These are phyloP conservation scores for Talaromyces adpressus DNA, from an alignment of 495 filamentous ascomycete genomes.

Conservation along the genomic window DNA sequence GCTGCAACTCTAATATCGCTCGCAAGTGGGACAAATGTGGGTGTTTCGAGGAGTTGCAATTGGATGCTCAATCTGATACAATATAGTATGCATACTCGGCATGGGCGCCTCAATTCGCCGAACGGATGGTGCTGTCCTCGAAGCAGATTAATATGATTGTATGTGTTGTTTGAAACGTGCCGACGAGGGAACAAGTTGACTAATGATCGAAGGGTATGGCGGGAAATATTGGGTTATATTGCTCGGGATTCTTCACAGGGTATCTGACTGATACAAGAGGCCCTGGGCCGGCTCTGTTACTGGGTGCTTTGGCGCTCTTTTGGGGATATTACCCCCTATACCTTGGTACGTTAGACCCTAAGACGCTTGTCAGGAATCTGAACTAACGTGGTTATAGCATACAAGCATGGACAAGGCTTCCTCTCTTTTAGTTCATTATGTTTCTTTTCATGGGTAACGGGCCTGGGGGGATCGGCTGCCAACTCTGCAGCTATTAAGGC, in stretches of 20 bases:
- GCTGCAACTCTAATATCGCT: constrained; percentile 82
- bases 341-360: constrained; percentile 30
- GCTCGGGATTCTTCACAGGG: constrained; percentile 81
- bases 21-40: constrained; percentile 88
- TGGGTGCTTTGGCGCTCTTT: constrained; percentile 63
- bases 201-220: constrained; percentile 55
- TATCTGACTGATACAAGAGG: constrained; percentile 80
- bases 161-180: constrained; percentile 20
- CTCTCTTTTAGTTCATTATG: constrained; percentile 65
- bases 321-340: constrained; percentile 79
- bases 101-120: constrained; percentile 93
- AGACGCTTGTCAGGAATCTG: not conserved
- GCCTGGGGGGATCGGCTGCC: constrained; percentile 78
- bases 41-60: constrained; percentile 15
- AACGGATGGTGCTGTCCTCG: constrained; percentile 74
- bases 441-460: constrained; percentile 77
- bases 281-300: constrained; percentile 65
- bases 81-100: constrained; percentile 93
- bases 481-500: constrained; percentile 83
- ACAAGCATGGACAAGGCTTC: constrained; percentile 44
- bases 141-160: constrained; percentile 89
- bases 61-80: constrained; percentile 1
- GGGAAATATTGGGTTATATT: constrained; percentile 97
- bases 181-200: constrained; percentile 1
- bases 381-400: constrained; percentile 27